Evolutionary conservation across 306 rosid species (phyloP), one percentile per base, ranked within the genome.

Genomic region (Alnus glutinosa): DNA sequence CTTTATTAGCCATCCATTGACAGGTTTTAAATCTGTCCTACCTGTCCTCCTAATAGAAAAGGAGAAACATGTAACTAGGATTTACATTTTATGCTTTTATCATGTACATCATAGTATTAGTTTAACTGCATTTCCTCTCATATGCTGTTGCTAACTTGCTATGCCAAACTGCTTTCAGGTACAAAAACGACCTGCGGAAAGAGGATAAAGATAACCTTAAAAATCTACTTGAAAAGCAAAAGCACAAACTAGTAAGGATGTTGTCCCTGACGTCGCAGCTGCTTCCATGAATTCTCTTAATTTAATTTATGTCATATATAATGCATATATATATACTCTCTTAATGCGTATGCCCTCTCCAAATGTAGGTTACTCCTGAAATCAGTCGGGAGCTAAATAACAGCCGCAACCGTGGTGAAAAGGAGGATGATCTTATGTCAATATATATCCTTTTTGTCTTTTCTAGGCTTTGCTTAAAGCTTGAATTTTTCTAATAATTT

Each of bases 331-430:
- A 23, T 23, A 23, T 23, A 23, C 28, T 23, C 28, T 23, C 28
- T 23, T 23, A 23, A 23, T 74, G 34, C 70, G 44, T 23, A 2
- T 72, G 59, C 47, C 37, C 54, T 34, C 11, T 75, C 36, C 78
- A 16, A 75, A 79, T 87, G 71, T 84, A 95, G 98, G 94, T 95
- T 85, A 91, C 98, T 47, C 98, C 94, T 62, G 98, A 92, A 92
- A 91, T 95, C 73, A 70, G 67, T 75, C 87, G 90, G 79, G 98
- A 95, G 88, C 88, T 92, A 71, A 73, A 84, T 79, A 83, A 85
- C 82, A 90, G 98, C 80, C 96, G 90, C 85, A 91, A 85, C 79
- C 90, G 98, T 66, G 98, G 98, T 68, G 97, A 95, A 88, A 92
- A 89, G 91, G 97, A 83, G 86, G 97, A 87, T 49, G 89, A 88